phyloP scores from a whole-genome alignment of 2,329 filamentous ascomycete species.

The Curvularia sp. region DNA sequence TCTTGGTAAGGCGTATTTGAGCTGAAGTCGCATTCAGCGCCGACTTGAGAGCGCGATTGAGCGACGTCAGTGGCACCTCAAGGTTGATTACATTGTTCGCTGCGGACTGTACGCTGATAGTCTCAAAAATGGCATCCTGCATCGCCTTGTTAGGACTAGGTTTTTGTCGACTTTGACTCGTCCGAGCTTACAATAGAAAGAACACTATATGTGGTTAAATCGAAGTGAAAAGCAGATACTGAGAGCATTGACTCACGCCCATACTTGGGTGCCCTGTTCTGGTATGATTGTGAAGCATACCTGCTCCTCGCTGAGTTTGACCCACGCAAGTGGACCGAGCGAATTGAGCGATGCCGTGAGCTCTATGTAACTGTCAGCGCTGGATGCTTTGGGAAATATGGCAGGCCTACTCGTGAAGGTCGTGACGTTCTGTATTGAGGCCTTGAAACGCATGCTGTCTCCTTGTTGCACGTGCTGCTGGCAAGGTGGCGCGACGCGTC shows the following conservation, averaged over 20 bases:
- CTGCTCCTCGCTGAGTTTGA: slow-evolving; percentile 84
- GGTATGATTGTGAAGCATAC: slow-evolving; percentile 96
- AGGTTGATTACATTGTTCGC: slow-evolving; percentile 93
- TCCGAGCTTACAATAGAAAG: slow-evolving; percentile 53
- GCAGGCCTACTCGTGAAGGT: slow-evolving; percentile 60
- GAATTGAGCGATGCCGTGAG: slow-evolving; percentile 68
- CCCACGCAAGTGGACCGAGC: slow-evolving; percentile 84
- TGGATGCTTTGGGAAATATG: accelerated
- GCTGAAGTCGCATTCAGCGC: slow-evolving; percentile 82
- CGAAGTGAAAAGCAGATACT: slow-evolving; percentile 6
- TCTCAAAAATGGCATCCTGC: slow-evolving; percentile 86
- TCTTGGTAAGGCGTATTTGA: slow-evolving; percentile 89
- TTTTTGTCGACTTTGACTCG: slow-evolving; percentile 27
- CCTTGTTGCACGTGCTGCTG: slow-evolving; percentile 20
- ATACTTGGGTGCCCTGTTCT: slow-evolving; percentile 93
- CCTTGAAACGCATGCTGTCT: slow-evolving; percentile 60
- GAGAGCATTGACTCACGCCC: slow-evolving; percentile 70
- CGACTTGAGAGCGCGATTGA: slow-evolving; percentile 91
- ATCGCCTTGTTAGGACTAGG: slow-evolving; percentile 23
- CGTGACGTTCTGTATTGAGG: slow-evolving; percentile 58
- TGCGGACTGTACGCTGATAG: slow-evolving; percentile 86
- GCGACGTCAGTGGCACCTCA: slow-evolving; percentile 85
- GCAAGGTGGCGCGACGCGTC: slow-evolving; percentile 30
- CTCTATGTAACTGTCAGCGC: slow-evolving; percentile 52
- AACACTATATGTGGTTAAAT: slow-evolving; percentile 46